These are phyloP conservation scores for Acanthamoeba healyi DNA, from an alignment of 208 protist genomes.

Conservation along the genomic window DNA sequence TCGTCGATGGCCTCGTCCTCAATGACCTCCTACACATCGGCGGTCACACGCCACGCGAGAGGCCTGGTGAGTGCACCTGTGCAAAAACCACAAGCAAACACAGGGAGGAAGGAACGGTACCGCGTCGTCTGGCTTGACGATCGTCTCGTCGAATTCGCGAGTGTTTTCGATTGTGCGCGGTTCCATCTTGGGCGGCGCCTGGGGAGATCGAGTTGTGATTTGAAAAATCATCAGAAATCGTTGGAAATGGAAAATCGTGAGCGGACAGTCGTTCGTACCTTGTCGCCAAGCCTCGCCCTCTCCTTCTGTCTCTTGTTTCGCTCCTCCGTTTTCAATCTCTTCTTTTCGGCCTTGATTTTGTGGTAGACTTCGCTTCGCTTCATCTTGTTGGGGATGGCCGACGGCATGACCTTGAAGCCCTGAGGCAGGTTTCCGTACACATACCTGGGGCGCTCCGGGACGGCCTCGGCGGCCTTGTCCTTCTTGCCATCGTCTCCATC, in stretches of 20 bases:
- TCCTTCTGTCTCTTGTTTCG: constrained; percentile 65
- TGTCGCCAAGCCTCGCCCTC: constrained; percentile 38
- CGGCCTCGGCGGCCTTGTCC: neutral
- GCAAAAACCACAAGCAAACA: too few species aligned
- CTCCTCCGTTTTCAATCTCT: constrained; percentile 6
- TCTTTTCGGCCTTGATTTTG: constrained; percentile 63
- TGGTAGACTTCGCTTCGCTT: constrained; percentile 65
- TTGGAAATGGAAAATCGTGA: too few species aligned
- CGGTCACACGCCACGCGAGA: too few species aligned
- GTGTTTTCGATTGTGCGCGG: constrained; percentile 91
- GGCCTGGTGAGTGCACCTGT: neutral
- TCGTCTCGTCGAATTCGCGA: constrained; percentile 90
- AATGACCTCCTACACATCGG: constrained; percentile 65
- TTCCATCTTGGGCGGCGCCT: constrained; percentile 68
- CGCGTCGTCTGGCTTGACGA: constrained; percentile 89
- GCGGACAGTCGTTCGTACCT: constrained; percentile 12
- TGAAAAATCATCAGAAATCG: too few species aligned
- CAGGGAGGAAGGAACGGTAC: too few species aligned
- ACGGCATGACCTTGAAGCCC: constrained; percentile 23
- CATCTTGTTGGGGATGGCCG: constrained; percentile 72
- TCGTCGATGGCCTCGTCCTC: constrained; percentile 91
- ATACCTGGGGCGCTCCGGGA: neutral
- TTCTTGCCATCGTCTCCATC: neutral
- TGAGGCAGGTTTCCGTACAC: constrained; percentile 18
- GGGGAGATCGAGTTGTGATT: too few species aligned